Base-by-base conservation (phyloP, 306 rosid genomes). In the Mimosa pudica region DNA sequence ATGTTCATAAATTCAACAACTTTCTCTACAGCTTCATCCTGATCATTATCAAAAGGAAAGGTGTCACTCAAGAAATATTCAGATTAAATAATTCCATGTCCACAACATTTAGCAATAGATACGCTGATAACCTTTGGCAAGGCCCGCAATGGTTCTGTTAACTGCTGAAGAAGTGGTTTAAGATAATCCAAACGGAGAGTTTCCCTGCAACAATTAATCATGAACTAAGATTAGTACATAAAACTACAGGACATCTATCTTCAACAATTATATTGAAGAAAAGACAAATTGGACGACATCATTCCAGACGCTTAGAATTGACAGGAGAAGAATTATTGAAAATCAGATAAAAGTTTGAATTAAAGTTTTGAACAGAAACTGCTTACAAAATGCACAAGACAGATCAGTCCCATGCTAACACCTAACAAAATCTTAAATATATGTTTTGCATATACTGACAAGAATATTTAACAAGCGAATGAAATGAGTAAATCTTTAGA, bases 1-100 rank as follows among this genome's bases (percentile, higher is more conserved):
- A 75, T 80, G 80, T 90, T 93, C 99, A 95, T 95, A 79, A 95
- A 95, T 62, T 91, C 98, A 75, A 93, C 98, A 73, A 95, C 98
- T 80, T 89, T 67, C 79, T 80, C 83, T 76, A 89, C 92, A 30
- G 99, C 99, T 86, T 91, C 97, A 76, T 90, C 94, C 98, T 95
- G 93, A 57, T 81, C 64, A 73, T 82, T 76, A 76, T 75, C 79
- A 81, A 58, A 83, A 80, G 63, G 46, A 42, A 66, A 73, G 5
- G 73, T 13, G 72, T 35, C 41, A 82, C 36, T 55, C 33, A 83
- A 63, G 47, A 48, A 41, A 68, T 65, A 70, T 71, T 77, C 83
- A 57, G 54, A 46, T 54, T 71, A 46, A 73, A 79, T 67, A 54
- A 70, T 63, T 79, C 35, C 18, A 51, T 45, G 45, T 54, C 77